Evolutionary conservation across 129 eudicot genomes (phyloP).

Genomic region (Kitagawia praeruptora): DNA sequence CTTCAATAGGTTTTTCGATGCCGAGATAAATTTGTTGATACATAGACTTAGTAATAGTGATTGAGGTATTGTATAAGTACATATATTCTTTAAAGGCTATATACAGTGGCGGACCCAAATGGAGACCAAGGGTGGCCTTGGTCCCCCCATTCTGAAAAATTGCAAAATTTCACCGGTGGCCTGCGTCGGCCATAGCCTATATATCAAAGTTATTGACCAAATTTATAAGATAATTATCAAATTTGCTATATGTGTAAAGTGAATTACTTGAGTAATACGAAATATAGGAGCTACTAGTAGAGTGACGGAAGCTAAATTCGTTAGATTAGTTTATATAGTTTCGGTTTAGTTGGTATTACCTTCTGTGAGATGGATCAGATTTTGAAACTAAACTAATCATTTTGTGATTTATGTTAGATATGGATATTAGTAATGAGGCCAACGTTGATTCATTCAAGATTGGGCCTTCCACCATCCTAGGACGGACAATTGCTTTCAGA

Average conservation of each 20-base stretch:
- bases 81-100: not conserved
- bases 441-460: conserved; percentile 64
- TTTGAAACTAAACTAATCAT: not conserved
- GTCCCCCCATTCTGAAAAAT: no score
- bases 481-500: conserved; percentile 74
- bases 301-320: not conserved
- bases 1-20: not conserved
- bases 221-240: not conserved
- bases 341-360: not conserved
- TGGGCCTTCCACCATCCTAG: conserved; percentile 71
- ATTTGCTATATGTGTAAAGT: not conserved
- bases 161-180: no score
- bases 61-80: no score
- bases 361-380: not conserved
- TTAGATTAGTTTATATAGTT: not conserved
- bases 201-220: not conserved
- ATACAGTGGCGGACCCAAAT: no score
- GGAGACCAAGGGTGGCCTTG: no score
- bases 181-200: no score
- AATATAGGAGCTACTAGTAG: not conserved
- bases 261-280: no score
- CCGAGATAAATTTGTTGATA: not conserved
- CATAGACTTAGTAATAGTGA: no score
- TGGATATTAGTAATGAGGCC: conserved; percentile 96
- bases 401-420: conserved; percentile 10